Evolutionary conservation across 108 stramenopile species (phyloP), one percentile per base, ranked within the genome.

Genomic region (Cylindrotheca closterium): DNA sequence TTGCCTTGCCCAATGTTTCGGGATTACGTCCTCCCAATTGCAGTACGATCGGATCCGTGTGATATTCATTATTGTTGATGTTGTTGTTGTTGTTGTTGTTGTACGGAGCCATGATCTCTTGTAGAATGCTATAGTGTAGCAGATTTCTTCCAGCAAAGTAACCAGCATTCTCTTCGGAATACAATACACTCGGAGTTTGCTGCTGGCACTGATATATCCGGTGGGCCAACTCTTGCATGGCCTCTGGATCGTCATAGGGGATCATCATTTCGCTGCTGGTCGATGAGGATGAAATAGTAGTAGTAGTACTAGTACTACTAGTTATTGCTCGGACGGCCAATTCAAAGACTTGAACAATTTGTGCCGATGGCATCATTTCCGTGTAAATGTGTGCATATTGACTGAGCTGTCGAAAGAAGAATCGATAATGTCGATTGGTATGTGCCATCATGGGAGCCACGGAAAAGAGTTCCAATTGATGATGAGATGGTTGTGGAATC

Each of bases 361-460:
- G 70, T n/a, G 31, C 23, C 4, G 71, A 37, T 0, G 79, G 79
- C 12, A 80, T 72, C 79, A 80, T 80, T 58, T 80, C 79, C 5
- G 79, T 76, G 34, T 76, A 80, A n/a, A 75, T 33, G 24, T 60
- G 37, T 2, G 79, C 47, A 4, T 48, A 50, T 30, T 60, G 19
- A 34, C 70, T 71, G 26, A 80, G 22, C 34, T 60, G 24, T 2
- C 79, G 70, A 26, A 62, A 60, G 45, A 73, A 69, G 55, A 33
- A 63, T 3, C 63, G 79, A 54, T 76, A 76, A 37, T 80, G 79
- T n/a, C 79, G 71, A 58, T 67, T 62, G 0, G 79, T 80, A 49
- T 80, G 79, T 12, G 66, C 79, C 79, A 80, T 80, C 79, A 80
- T 80, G 47, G 79, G 79, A 30, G 79, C 79, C 2, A 80, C 71